Evolutionary conservation across 2,329 filamentous ascomycete genomes (phyloP).

Genomic region (Claviceps paspali): DNA sequence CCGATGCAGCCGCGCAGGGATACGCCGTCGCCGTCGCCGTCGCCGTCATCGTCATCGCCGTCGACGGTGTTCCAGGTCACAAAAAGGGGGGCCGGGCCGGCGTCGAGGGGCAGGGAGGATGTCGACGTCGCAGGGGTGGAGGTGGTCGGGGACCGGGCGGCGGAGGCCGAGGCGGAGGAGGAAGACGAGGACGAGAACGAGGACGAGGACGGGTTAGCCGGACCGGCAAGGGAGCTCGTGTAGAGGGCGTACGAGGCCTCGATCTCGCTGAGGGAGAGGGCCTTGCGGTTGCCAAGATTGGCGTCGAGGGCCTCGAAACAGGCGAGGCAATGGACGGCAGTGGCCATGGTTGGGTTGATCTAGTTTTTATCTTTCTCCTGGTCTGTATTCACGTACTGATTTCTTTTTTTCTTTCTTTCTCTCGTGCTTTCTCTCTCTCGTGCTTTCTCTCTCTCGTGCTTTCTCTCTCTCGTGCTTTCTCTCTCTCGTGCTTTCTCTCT

Average conservation of each 20-base stretch:
- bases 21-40: constrained; percentile 21
- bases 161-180: constrained; percentile 21
- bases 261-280: constrained; percentile 52
- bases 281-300: constrained; percentile 52
- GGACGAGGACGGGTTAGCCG: constrained; percentile 6
- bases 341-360: constrained; percentile 64
- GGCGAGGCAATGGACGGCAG: constrained; percentile 70
- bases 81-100: constrained; percentile 58
- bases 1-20: constrained; percentile 87
- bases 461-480: no score
- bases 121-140: constrained; percentile 28
- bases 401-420: no score
- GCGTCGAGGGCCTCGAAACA: constrained; percentile 82
- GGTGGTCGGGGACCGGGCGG: constrained; percentile 24
- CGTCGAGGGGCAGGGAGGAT: constrained; percentile 21
- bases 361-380: no score
- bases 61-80: constrained; percentile 78
- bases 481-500: no score
- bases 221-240: constrained; percentile 10
- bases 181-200: constrained; percentile 22
- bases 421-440: no score
- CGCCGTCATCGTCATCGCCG: neutral
- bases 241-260: constrained; percentile 46
- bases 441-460: no score
- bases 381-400: no score